These are phyloP conservation scores for Russula vinacea DNA, from an alignment of 768 basidiomycete genomes.

Conservation along the genomic window DNA sequence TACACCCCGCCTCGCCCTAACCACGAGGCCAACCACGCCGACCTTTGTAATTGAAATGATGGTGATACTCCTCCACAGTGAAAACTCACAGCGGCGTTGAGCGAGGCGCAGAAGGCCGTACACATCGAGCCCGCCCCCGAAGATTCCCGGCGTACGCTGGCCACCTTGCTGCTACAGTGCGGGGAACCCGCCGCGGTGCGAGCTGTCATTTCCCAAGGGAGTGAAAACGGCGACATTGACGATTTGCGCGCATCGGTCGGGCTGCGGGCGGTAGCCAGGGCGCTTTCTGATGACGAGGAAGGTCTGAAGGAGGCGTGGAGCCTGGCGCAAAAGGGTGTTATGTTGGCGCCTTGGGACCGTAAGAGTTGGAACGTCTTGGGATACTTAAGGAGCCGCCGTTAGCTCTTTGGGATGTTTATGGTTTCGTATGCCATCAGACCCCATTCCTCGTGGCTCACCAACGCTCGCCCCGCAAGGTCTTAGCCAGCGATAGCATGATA, in stretches of 20 bases:
- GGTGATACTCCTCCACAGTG: slow-evolving; percentile 38
- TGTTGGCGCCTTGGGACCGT: slow-evolving; percentile 54
- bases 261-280: slow-evolving; percentile 49
- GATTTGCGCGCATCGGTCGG: slow-evolving; percentile 44
- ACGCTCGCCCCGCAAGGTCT: too few relatives aligned
- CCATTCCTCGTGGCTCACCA: neutral
- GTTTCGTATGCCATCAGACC: neutral
- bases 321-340: slow-evolving; percentile 59
- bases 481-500: slow-evolving; percentile 21
- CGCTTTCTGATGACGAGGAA: slow-evolving; percentile 18
- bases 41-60: slow-evolving; percentile 6
- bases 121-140: slow-evolving; percentile 53
- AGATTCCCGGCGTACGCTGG: slow-evolving; percentile 52
- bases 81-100: slow-evolving; percentile 34
- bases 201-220: slow-evolving; percentile 43
- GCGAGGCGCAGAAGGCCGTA: slow-evolving; percentile 54
- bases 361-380: slow-evolving; percentile 60
- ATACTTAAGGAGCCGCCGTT: slow-evolving; percentile 40
- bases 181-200: slow-evolving; percentile 43
- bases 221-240: slow-evolving; percentile 36
- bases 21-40: neutral
- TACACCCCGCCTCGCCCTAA: neutral
- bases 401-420: neutral
- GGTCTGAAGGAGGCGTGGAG: slow-evolving; percentile 37
- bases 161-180: slow-evolving; percentile 51